phyloP scores from a whole-genome alignment of 208 protist species.

The Jaenimonas drosophilae region DNA sequence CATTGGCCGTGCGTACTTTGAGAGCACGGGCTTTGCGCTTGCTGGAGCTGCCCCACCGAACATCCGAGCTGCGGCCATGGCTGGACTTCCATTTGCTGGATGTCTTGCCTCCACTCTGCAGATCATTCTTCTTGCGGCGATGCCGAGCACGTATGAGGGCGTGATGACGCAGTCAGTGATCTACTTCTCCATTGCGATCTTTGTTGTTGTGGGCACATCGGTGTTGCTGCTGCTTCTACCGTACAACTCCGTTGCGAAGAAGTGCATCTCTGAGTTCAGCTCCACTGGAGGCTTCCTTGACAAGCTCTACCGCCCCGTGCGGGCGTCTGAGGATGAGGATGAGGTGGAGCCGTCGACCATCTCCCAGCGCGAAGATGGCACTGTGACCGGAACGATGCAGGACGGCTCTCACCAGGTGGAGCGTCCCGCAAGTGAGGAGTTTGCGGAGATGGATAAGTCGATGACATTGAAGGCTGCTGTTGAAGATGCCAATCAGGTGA shows the following conservation, averaged over 20 bases:
- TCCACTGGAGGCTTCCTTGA: too few species aligned
- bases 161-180: conserved; percentile 12
- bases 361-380: too few species aligned
- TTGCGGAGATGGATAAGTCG: too few species aligned
- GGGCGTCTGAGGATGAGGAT: too few species aligned
- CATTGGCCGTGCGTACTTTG: conserved; percentile 19
- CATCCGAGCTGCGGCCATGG: conserved; percentile 15
- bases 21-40: conserved; percentile 33
- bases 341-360: too few species aligned
- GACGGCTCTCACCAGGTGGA: too few species aligned
- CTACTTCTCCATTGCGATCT: conserved; percentile 19
- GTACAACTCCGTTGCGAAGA: too few species aligned
- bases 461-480: too few species aligned
- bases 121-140: conserved; percentile 27
- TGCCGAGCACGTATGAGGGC: conserved; percentile 8
- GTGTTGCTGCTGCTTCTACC: conserved; percentile 4
- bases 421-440: too few species aligned
- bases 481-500: conserved; percentile 9
- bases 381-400: too few species aligned
- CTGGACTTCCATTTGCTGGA: conserved; percentile 14
- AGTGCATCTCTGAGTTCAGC: too few species aligned
- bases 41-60: conserved; percentile 19
- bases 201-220: conserved; percentile 7
- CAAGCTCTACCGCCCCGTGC: too few species aligned
- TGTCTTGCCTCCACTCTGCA: conserved; percentile 11